Base-by-base conservation (phyloP, 306 rosid species). In the Alnus rubra region DNA sequence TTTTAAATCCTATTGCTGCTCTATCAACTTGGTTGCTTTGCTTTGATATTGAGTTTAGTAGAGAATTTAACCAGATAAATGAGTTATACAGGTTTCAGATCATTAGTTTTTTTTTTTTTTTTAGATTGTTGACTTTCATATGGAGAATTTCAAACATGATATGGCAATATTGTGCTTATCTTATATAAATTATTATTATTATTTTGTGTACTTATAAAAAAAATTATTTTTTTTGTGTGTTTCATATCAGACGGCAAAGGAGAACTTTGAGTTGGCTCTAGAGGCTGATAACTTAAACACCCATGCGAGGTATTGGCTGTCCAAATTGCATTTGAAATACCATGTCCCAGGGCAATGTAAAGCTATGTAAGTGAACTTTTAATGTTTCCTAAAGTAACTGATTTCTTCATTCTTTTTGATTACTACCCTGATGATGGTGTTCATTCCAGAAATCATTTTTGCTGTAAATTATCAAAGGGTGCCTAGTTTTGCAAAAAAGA, bases 221-320 rank as follows among this genome's bases (percentile, higher is more conserved):
- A 23, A 23, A 23, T 23, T 23, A 23, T 23, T 23, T 23, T 23
- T 23, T 23, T 23, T 23, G 28, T 62, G 48, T 37, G 37, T 80
- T 73, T 48, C 44, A 51, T 73, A n/a, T 76, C 78, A 92, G 97
- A 73, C 90, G 73, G 98, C 98, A 18, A 91, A 90, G 89, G 98
- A 95, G 55, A 88, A 90, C 75, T 95, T 95, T 82, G 97, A 95
- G 91, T 83, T 95, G 89, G 98, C 98, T 84, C 79, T 91, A 77
- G 97, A 92, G 81, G 90, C 86, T 19, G 98, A 95, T 76, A 95
- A 89, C 65, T 69, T 89, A 14, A 95, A 89, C 73, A 91, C 97
- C 67, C 98, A 91, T 78, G 97, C 97, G 48, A 87, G 95, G 71
- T 88, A 84, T 90, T 95, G 98, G 98, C 73, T 95, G 90, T 79